phyloP scores from a whole-genome alignment of 257 asterid genomes.

The Solanum etuberosum region DNA sequence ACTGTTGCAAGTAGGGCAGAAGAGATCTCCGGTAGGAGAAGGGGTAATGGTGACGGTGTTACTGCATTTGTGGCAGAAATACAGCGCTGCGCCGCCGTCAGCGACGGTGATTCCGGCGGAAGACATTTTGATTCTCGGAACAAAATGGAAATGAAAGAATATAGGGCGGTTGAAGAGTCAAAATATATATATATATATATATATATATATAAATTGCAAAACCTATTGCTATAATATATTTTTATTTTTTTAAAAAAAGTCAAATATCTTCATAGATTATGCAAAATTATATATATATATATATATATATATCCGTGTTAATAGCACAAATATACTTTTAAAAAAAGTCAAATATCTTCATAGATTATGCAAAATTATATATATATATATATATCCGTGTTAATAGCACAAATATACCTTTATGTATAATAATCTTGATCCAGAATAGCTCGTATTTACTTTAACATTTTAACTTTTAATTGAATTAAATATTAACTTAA shows the following conservation, averaged over 20 bases:
- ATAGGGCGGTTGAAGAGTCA: not conserved
- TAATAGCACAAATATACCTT: no score
- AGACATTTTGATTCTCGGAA: slow-evolving; percentile 18
- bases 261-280: not conserved
- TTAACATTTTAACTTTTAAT: not conserved
- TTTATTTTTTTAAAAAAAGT: not conserved
- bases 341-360: no score
- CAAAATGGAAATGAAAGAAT: not conserved
- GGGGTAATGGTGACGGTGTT: slow-evolving; percentile 43
- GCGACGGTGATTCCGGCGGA: slow-evolving; percentile 47
- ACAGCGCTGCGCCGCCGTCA: slow-evolving; percentile 23
- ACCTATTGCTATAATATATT: not conserved
- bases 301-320: no score
- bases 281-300: no score
- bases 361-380: no score
- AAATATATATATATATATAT: not conserved
- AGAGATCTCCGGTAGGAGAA: slow-evolving; percentile 36
- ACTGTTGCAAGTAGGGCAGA: slow-evolving; percentile 59
- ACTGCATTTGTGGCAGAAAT: slow-evolving; percentile 70
- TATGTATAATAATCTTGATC: no score
- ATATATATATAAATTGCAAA: not conserved
- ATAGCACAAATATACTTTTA: no score
- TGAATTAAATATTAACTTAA: no score
- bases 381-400: no score
- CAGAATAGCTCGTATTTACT: no score